These are phyloP conservation scores for Pythium rishiriense DNA, from an alignment of 352 stramenopile genomes.

Conservation along the genomic window DNA sequence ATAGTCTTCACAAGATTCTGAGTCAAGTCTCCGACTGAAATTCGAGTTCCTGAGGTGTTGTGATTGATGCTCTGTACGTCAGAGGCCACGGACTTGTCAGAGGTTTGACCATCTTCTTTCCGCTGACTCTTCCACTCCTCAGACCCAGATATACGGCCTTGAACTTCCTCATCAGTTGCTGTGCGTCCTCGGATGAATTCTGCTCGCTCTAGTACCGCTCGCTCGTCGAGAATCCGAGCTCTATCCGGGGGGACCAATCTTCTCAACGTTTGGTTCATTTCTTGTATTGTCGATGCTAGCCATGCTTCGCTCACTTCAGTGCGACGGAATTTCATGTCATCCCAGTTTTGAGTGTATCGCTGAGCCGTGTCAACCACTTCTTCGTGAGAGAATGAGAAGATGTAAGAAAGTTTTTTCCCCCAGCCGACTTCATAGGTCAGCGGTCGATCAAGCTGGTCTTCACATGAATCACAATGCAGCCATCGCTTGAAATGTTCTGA, in stretches of 20 bases:
- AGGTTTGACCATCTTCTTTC: conserved; percentile 51
- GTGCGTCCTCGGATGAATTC: conserved; percentile 44
- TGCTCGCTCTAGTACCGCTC: conserved; percentile 40
- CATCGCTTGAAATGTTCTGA: conserved; percentile 75
- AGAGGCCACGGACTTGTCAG: neutral
- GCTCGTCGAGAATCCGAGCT: conserved; percentile 35
- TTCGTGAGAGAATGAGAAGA: conserved; percentile 88
- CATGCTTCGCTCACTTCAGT: conserved; percentile 68
- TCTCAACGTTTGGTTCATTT: conserved; percentile 51
- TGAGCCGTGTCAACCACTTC: conserved; percentile 91
- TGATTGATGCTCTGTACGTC: neutral
- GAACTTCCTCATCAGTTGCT: conserved; percentile 46
- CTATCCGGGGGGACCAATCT: conserved; percentile 34
- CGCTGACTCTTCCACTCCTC: conserved; percentile 75
- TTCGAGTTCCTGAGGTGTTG: neutral
- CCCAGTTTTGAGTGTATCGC: conserved; percentile 73
- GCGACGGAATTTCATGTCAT: conserved; percentile 58
- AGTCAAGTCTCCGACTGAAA: conserved; percentile 3
- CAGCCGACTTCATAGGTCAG: conserved; percentile 95
- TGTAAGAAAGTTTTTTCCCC: conserved; percentile 93
- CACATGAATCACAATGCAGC: conserved; percentile 94
- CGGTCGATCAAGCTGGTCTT: conserved; percentile 91
- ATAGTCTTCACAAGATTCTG: conserved; percentile 15
- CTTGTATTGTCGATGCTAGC: conserved; percentile 48
- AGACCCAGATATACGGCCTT: conserved; percentile 79